phyloP scores from a whole-genome alignment of 2,329 filamentous ascomycete genomes.

The Aspergillus sp. region DNA sequence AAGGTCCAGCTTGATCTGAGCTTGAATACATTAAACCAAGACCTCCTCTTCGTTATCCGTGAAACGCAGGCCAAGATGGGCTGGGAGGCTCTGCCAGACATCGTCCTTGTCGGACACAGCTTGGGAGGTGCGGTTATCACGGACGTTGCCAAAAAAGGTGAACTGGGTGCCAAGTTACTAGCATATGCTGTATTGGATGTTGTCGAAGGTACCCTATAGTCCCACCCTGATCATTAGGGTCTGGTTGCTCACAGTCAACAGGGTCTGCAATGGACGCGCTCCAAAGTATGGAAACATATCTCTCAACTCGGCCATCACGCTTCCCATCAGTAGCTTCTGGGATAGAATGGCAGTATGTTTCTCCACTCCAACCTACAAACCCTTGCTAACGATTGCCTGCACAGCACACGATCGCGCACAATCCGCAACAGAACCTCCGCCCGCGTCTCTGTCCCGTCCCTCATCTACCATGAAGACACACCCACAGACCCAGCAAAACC shows the following conservation, averaged over 20 bases:
- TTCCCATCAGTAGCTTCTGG: conserved; percentile 77
- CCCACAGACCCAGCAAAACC: conserved; percentile 45
- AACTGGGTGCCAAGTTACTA: conserved; percentile 67
- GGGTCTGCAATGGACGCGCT: conserved; percentile 92
- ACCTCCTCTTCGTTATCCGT: conserved; percentile 69
- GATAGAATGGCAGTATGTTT: conserved; percentile 80
- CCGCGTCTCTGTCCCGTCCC: conserved; percentile 78
- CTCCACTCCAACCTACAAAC: not conserved
- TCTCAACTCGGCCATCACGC: conserved; percentile 74
- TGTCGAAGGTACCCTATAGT: conserved; percentile 63
- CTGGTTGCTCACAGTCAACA: conserved; percentile 11
- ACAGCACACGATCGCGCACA: conserved; percentile 73
- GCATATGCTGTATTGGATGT: conserved; percentile 92
- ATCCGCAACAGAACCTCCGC: conserved; percentile 83
- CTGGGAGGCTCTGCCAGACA: conserved; percentile 71
- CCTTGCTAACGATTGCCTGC: not conserved
- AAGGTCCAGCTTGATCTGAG: conserved; percentile 62
- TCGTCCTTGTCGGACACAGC: conserved; percentile 86
- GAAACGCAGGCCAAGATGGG: conserved; percentile 67
- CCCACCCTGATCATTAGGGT: not conserved
- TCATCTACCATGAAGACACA: conserved; percentile 57
- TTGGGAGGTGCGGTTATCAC: conserved; percentile 90
- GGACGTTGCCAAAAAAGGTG: conserved; percentile 69
- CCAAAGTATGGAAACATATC: conserved; percentile 89
- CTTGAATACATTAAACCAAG: conserved; percentile 69